Base-by-base conservation (phyloP, 306 rosid species). In the Glycine soja region DNA sequence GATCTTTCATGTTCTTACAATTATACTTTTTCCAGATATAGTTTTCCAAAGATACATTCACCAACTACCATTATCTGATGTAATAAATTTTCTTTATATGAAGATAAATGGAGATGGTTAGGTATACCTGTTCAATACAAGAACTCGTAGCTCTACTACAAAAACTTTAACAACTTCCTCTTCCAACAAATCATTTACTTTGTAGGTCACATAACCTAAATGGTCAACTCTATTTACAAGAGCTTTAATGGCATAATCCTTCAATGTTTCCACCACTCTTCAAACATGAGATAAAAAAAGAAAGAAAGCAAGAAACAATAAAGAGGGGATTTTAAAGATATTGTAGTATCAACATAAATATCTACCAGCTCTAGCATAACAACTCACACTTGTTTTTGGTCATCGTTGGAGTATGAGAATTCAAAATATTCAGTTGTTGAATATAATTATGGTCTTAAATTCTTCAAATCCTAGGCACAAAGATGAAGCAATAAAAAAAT, bases 201-300 rank as follows among this genome's bases (percentile, higher is more conserved):
- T 96, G 77, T 89, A 96, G 58, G 97, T 89, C 83, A 89, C 98
- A 74, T 98, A 93, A 77, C 99, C 99, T 83, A 96, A 84, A 84
- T 96, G 99, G 83, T 96, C 99, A 87, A 96, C 99, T 3, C 98
- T 96, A 90, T 93, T 96, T 74, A 96, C 99, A 48, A 96, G 90
- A 56, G 99, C 99, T 84, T 96, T 96, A 62, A 93, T 88, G 63
- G 99, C 94, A 86, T 96, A 96, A 83, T 96, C 99, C 85, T 92
- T 93, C 91, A 96, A 84, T 13, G 98, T 93, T 75, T 96, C 99
- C 58, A 96, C 92, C 84, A 93, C 97, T 56, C 99, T 96, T 84
- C 87, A 78, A 16, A 75, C 36, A 75, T 6, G 56, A 32, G 52
- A n/a, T n/a, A n/a, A n/a, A n/a, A n/a, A n/a, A n/a, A 54, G 58